Evolutionary conservation across 208 protist genomes (phyloP).

Genomic region (Balamuthia mandrillaris): DNA sequence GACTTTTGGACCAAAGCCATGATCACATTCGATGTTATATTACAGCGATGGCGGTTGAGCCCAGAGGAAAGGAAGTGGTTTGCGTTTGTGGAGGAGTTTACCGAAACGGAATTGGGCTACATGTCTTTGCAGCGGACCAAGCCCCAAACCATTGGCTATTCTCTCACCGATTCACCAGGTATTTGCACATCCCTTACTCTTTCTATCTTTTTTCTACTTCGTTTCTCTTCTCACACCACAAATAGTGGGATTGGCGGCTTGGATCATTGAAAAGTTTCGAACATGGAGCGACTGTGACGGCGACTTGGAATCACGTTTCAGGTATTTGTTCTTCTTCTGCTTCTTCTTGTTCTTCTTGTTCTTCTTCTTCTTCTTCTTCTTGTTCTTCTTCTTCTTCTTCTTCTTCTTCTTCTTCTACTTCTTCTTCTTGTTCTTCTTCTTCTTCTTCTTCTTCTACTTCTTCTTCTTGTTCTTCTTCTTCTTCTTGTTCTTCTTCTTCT

Average conservation of each 20-base stretch:
- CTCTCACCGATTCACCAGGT: background rate
- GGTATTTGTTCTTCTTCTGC: too few species aligned
- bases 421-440: too few species aligned
- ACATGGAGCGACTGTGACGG: background rate
- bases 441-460: too few species aligned
- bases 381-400: too few species aligned
- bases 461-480: too few species aligned
- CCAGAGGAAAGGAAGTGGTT: background rate
- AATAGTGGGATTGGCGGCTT: background rate
- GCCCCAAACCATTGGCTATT: background rate
- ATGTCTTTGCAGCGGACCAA: background rate
- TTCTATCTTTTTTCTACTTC: too few species aligned
- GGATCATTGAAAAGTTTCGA: slow-evolving; percentile 31
- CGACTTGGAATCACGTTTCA: background rate
- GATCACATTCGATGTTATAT: background rate
- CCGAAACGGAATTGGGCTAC: background rate
- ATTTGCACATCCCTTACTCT: too few species aligned
- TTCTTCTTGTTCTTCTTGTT: too few species aligned
- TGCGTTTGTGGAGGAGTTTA: background rate
- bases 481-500: too few species aligned
- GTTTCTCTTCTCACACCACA: too few species aligned
- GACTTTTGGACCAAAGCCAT: background rate
- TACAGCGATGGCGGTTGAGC: background rate
- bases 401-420: too few species aligned
- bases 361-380: too few species aligned